phyloP scores from a whole-genome alignment of 768 basidiomycete species.

The Jaapia argillacea region DNA sequence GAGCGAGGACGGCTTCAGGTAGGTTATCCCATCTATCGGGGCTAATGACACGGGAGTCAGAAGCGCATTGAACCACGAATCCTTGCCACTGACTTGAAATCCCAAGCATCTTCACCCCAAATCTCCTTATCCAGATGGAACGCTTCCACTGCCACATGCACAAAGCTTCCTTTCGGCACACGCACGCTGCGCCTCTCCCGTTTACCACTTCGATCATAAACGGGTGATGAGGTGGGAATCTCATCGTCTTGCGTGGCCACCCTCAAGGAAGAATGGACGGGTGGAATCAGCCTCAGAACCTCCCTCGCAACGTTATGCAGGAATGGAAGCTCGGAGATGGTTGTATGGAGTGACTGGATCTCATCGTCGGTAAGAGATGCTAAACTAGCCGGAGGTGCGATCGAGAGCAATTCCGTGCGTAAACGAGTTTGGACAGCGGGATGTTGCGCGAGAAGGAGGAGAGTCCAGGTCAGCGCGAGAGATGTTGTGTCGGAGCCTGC shows the following conservation, averaged over 20 bases:
- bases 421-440: conserved; percentile 60
- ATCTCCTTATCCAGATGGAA: conserved; percentile 70
- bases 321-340: conserved; percentile 51
- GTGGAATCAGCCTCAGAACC: conserved; percentile 67
- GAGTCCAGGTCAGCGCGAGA: conserved; percentile 74
- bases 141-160: conserved; percentile 73
- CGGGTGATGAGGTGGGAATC: conserved; percentile 59
- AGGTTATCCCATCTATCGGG: conserved; percentile 78
- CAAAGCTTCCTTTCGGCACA: conserved; percentile 59
- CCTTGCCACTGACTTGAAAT: conserved; percentile 73
- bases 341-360: conserved; percentile 45
- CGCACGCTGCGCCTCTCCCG: conserved; percentile 28
- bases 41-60: conserved; percentile 76
- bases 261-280: conserved; percentile 73
- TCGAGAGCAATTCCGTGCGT: conserved; percentile 50
- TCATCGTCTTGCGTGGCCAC: conserved; percentile 72
- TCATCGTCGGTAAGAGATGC: conserved; percentile 52
- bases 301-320: conserved; percentile 74
- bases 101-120: conserved; percentile 79
- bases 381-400: conserved; percentile 28
- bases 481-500: conserved; percentile 86
- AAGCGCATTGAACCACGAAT: conserved; percentile 71
- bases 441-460: conserved; percentile 64
- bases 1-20: conserved; percentile 52
- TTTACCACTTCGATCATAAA: conserved; percentile 28